These are phyloP conservation scores for Paxillus ammoniavirescens DNA, from an alignment of 768 basidiomycete species.

Conservation along the genomic window DNA sequence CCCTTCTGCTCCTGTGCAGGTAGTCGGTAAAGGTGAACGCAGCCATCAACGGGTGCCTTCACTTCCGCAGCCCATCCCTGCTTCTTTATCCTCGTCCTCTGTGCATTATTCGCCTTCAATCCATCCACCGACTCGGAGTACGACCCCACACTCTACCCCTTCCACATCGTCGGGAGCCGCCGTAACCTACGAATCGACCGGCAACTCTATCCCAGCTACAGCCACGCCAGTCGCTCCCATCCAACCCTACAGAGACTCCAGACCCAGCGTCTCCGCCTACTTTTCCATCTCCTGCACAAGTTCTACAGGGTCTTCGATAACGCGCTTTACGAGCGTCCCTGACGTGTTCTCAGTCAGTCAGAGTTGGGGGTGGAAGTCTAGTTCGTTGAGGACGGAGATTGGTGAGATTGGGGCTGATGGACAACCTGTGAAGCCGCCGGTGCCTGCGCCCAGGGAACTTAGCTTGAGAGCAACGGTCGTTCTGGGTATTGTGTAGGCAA, in stretches of 20 bases:
- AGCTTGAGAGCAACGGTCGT: slow-evolving; percentile 81
- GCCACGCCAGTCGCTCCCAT: slow-evolving; percentile 46
- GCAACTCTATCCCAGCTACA: slow-evolving; percentile 38
- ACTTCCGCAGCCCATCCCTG: slow-evolving; percentile 29
- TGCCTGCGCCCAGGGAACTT: slow-evolving; percentile 39
- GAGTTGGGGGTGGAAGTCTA: slow-evolving; percentile 92
- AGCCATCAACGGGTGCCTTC: slow-evolving; percentile 31
- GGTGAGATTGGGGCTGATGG: slow-evolving; percentile 37
- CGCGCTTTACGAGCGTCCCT: slow-evolving; percentile 81
- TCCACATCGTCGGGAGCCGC: slow-evolving; percentile 18
- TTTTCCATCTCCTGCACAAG: slow-evolving; percentile 83
- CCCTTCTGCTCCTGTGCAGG: slow-evolving; percentile 52
- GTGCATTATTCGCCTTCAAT: slow-evolving; percentile 47
- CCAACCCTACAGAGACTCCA: slow-evolving; percentile 76
- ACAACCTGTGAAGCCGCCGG: slow-evolving; percentile 28
- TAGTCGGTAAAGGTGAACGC: slow-evolving; percentile 24
- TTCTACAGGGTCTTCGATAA: slow-evolving; percentile 77
- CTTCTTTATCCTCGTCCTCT: slow-evolving; percentile 23
- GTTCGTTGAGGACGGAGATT: slow-evolving; percentile 51
- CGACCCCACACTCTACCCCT: slow-evolving; percentile 37
- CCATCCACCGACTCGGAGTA: slow-evolving; percentile 42
- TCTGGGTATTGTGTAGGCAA: slow-evolving; percentile 62
- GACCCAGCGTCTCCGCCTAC: slow-evolving; percentile 69
- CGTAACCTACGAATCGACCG: slow-evolving; percentile 22
- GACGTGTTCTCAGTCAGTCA: slow-evolving; percentile 83